Conservation (phyloP, 1,284 basidiomycete genomes). For the Pascua guehoae region DNA sequence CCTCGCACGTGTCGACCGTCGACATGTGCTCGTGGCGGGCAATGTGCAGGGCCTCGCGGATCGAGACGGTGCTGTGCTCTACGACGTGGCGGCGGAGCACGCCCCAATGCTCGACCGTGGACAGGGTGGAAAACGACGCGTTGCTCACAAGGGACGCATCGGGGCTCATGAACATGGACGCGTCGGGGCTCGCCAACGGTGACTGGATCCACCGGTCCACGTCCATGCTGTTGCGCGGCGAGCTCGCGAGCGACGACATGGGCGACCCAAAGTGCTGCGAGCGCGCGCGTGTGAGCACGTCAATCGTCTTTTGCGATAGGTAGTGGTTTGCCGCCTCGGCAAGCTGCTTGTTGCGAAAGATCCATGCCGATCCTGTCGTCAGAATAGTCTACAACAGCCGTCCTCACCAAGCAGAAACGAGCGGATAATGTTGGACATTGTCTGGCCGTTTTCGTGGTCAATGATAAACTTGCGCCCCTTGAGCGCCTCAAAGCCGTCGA, state of each 20-base stretch:
- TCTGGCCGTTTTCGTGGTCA: constrained; percentile 77
- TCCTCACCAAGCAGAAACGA: constrained; percentile 75
- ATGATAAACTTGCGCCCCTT: constrained; percentile 67
- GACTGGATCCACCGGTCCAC: no score
- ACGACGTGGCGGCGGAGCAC: constrained; percentile 47
- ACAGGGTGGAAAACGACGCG: not conserved
- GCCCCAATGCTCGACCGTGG: not conserved
- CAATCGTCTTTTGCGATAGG: constrained; percentile 33
- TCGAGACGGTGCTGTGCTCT: constrained; percentile 50
- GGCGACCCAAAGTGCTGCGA: constrained; percentile 21
- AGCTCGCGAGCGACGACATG: constrained; percentile 19
- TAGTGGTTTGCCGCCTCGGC: constrained; percentile 35
- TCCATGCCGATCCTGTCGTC: constrained; percentile 44
- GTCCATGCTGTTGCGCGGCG: constrained; percentile 2
- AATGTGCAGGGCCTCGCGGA: constrained; percentile 61
- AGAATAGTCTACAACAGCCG: not conserved
- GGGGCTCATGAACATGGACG: no score
- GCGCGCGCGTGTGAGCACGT: constrained; percentile 32
- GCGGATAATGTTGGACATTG: constrained; percentile 76
- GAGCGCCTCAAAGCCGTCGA: constrained; percentile 75
- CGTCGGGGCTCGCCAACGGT: no score
- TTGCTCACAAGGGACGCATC: no score
- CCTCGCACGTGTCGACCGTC: constrained; percentile 67
- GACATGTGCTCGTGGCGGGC: constrained; percentile 72
- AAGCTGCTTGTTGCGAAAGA: constrained; percentile 49